These are phyloP conservation scores for Alternaria rosae DNA, from an alignment of 2,329 filamentous ascomycete species.

Conservation along the genomic window DNA sequence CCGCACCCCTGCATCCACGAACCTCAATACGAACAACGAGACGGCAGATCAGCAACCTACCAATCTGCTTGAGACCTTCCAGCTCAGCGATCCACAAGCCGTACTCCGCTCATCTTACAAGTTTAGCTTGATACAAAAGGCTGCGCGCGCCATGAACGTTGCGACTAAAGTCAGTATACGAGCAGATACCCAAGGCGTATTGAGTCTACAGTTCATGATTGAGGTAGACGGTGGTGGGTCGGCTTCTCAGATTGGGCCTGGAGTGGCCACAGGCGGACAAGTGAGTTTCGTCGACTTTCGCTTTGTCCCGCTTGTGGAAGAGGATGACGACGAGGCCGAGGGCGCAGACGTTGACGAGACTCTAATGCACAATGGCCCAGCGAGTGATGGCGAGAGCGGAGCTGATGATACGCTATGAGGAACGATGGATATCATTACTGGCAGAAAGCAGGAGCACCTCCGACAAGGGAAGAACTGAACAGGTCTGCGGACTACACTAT, in stretches of 20 bases:
- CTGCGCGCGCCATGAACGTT: slow-evolving; percentile 88
- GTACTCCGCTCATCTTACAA: slow-evolving; percentile 72
- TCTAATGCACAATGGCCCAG: slow-evolving; percentile 21
- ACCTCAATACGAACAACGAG: slow-evolving; percentile 14
- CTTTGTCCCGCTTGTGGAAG: slow-evolving; percentile 74
- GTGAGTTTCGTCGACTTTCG: slow-evolving; percentile 83
- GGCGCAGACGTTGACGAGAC: slow-evolving; percentile 26
- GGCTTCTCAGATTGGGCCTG: not conserved
- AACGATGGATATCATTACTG: not conserved
- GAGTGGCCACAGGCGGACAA: slow-evolving; percentile 53
- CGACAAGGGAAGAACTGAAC: no score
- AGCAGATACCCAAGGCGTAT: slow-evolving; percentile 84
- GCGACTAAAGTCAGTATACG: slow-evolving; percentile 92
- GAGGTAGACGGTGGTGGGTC: slow-evolving; percentile 67
- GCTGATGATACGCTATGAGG: not conserved
- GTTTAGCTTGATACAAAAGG: slow-evolving; percentile 84
- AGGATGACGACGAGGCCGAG: slow-evolving; percentile 40
- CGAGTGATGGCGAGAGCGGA: slow-evolving; percentile 7
- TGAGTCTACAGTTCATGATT: slow-evolving; percentile 96
- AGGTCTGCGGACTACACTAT: no score
- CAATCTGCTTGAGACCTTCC: slow-evolving; percentile 75
- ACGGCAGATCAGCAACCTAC: slow-evolving; percentile 11
- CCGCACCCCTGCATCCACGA: slow-evolving; percentile 22
- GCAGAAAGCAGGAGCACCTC: not conserved
- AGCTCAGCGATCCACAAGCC: slow-evolving; percentile 55